Evolutionary conservation across 176 grass and related monocot species (phyloP), one percentile per base, ranked within the genome.

Genomic region (Aegilops bicornis): DNA sequence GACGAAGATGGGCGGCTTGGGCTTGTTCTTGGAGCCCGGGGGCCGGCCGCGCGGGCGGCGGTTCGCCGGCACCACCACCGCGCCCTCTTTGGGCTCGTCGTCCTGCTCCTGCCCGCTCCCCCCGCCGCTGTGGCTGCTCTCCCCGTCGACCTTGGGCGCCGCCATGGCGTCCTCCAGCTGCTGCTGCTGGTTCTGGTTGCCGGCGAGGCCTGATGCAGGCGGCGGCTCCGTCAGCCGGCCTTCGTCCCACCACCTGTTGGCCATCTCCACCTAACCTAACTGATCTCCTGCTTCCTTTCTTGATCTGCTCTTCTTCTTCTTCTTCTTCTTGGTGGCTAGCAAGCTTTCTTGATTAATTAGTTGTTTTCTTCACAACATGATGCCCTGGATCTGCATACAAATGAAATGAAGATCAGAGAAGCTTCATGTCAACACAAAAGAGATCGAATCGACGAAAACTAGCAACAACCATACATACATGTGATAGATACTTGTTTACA

Each of bases 11-110:
- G 91, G 91, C 8, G 87, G 91, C 88, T 89, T 92, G 11, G 91
- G 91, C 76, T 92, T 90, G 87, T 92, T 92, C 84, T 92, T 92
- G 15, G 91, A 92, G 4, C 91, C 91, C 17, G 76, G 54, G 1
- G 91, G 91, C 14, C 63, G 73, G 47, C 76, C 23, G 1, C 61
- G 40, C 54, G 54, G 54, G 54, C 54, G 54, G 0, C 54, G 54
- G 54, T 58, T 58, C 0, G 17, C 0, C 7, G 54, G 54, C 54
- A 58, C 54, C 54, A 58, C 54, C 54, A 58, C 54, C 2, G 54
- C 54, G 54, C 54, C 54, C 54, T 58, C 54, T 32, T 69, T 69
- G 67, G 67, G 32, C 32, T 69, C 67, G 30, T 85, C 72, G 23
- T 64, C 27, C 30, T 61, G 39, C 37, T 64, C 27, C 29, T 62